Evolutionary conservation across 2,329 filamentous ascomycete genomes (phyloP).

Genomic region (Neoascochyta sp.): DNA sequence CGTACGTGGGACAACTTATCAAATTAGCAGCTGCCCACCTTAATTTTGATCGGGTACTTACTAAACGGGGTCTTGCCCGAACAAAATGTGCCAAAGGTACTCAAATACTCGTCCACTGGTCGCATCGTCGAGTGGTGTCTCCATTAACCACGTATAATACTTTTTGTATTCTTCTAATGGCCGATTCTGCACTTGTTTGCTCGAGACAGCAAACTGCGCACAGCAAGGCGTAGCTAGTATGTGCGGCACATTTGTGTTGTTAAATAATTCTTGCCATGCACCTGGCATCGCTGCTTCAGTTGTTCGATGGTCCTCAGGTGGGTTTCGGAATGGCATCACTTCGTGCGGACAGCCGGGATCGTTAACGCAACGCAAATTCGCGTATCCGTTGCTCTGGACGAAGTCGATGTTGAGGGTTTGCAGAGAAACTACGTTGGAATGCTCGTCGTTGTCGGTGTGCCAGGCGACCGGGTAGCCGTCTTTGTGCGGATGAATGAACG

Average conservation of each 20-base stretch:
- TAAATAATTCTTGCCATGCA: conserved; percentile 47
- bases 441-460: conserved; percentile 3
- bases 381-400: conserved; percentile 41
- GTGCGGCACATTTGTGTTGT: conserved; percentile 33
- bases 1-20: conserved; percentile 16
- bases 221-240: conserved; percentile 47
- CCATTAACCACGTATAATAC: conserved; percentile 24
- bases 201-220: conserved; percentile 37
- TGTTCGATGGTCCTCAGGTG: conserved; percentile 17
- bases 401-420: conserved; percentile 36
- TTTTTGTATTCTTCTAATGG: conserved; percentile 28
- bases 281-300: conserved; percentile 26
- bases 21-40: conserved; percentile 4
- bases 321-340: conserved; percentile 31
- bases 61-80: conserved; percentile 21
- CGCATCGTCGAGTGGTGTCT: conserved; percentile 23
- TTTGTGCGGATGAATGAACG: conserved; percentile 18
- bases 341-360: conserved; percentile 39
- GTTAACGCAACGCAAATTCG: conserved; percentile 41
- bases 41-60: conserved; percentile 9
- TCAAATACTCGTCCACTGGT: conserved; percentile 23
- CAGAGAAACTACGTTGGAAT: conserved; percentile 9
- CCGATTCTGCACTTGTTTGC: conserved; percentile 24
- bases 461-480: conserved; percentile 6
- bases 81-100: conserved; percentile 28